phyloP scores from a whole-genome alignment of 1,284 basidiomycete species.

The Ustilago sp. region DNA sequence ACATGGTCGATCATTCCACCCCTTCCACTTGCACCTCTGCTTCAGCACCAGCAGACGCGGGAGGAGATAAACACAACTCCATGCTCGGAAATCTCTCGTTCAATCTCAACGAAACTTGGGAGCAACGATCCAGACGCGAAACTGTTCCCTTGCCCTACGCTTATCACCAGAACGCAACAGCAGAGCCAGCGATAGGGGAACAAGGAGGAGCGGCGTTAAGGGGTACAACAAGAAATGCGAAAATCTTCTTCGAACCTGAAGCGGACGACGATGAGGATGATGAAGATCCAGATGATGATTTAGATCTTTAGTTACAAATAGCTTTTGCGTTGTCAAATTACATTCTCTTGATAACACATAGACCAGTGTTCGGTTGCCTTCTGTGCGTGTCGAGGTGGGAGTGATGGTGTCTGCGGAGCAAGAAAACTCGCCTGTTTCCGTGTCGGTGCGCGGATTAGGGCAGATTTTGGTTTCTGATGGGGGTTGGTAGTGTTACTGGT shows the following conservation, averaged over 20 bases:
- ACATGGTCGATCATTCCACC: conserved; percentile 29
- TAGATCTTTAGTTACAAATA: conserved; percentile 41
- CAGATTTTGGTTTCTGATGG: conserved; percentile 29
- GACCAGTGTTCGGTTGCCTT: not conserved
- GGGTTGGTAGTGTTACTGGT: conserved; percentile 27
- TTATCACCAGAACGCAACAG: conserved; percentile 41
- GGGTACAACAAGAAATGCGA: conserved; percentile 57
- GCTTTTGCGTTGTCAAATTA: not conserved
- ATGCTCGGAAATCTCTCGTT: conserved; percentile 55
- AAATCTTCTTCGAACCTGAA: conserved; percentile 66
- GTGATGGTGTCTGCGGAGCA: too few species aligned
- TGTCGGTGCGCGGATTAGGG: not conserved
- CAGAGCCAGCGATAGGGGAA: not conserved
- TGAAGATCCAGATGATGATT: conserved; percentile 66
- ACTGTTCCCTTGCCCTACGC: conserved; percentile 61
- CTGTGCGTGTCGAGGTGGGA: too few species aligned
- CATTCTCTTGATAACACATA: not conserved
- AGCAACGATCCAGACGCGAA: conserved; percentile 52
- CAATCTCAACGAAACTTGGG: conserved; percentile 55
- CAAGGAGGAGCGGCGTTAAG: conserved; percentile 16
- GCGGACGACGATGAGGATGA: conserved; percentile 66
- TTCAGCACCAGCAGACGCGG: not conserved
- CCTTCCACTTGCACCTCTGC: not conserved
- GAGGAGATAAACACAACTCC: conserved; percentile 28
- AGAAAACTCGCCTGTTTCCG: too few species aligned